phyloP scores from a whole-genome alignment of 2,329 filamentous ascomycete genomes.

The Tolypocladium pustulatum region DNA sequence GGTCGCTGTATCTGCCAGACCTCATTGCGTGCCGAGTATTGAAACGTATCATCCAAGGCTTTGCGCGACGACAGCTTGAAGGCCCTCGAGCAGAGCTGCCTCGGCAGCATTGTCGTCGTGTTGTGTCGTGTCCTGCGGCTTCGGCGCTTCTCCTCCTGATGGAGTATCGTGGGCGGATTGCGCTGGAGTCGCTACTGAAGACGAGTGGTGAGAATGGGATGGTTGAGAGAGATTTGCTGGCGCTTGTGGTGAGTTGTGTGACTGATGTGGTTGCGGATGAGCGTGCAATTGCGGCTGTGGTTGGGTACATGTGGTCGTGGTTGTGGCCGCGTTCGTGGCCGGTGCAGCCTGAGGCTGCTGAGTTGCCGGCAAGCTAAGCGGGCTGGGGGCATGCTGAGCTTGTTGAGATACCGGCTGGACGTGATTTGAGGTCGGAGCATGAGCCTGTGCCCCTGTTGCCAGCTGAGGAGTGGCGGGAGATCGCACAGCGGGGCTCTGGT shows the following conservation, averaged over 20 bases:
- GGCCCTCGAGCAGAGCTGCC: slow-evolving; percentile 21
- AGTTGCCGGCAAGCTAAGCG: not conserved
- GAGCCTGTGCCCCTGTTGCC: not conserved
- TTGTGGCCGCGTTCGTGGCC: not conserved
- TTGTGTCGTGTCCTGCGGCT: slow-evolving; percentile 11
- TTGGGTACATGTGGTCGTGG: not conserved
- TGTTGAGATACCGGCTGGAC: not conserved
- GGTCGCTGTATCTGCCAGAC: not conserved
- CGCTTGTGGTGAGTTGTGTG: not conserved
- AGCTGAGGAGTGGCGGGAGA: slow-evolving; percentile 1
- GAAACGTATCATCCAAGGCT: slow-evolving; percentile 7
- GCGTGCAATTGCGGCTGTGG: slow-evolving; percentile 5
- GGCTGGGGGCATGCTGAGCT: not conserved
- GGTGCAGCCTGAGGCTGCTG: not conserved
- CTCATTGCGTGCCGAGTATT: not conserved
- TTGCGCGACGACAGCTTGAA: slow-evolving; percentile 23
- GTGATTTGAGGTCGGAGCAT: slow-evolving; percentile 4
- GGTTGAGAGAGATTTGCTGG: not conserved
- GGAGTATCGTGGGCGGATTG: slow-evolving; percentile 6
- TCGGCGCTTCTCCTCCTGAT: slow-evolving; percentile 11
- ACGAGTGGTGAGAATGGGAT: slow-evolving; percentile 1
- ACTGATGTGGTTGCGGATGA: slow-evolving; percentile 5
- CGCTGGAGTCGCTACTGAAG: not conserved
- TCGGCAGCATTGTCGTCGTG: slow-evolving; percentile 23
- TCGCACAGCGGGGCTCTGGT: not conserved